Evolutionary conservation across 2,329 filamentous ascomycete genomes (phyloP), one percentile per base, ranked within the genome.

Genomic region (Aspergillus calidoustus): DNA sequence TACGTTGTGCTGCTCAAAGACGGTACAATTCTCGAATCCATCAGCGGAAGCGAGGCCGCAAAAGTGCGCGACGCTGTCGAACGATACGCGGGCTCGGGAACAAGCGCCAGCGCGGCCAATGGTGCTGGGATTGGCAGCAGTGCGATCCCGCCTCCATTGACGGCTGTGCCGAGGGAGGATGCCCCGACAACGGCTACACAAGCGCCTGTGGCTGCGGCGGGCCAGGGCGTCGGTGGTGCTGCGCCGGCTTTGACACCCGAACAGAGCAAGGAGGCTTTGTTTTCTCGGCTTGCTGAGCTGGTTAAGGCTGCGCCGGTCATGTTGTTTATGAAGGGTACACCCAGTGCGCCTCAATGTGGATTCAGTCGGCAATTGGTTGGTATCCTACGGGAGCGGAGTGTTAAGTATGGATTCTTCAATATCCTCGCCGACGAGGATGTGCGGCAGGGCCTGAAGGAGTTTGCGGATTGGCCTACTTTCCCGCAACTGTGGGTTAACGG

Each of bases 391-490:
- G 94, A 98, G 80, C 89, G 92, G 74, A 90, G 90, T 54, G 91
- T 99, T 63, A 92, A 96, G 76, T 99, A 98, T 77, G 95, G 95
- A 22, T 99, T 99, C 83, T 99, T 99, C 84, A 98, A 99, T 76
- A 99, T 99, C 66, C 80, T 99, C 70, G 95, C 95, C 66, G 95
- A 99, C 76, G 94, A 99, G 72, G 94, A 98, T 77, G 95, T 99
- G 52, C 86, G 95, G 64, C 94, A 98, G 80, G 95, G 95, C 0
- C 81, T 99, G 73, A 99, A 99, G 84, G 92, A 95, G 80, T 98
- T 89, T 76, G 93, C 93, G n/a, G 95, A 98, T 65, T 99, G 95
- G 95, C 95, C 95, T 9, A 99, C 95, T 0, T 99, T 92, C 79
- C 95, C 95, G 22, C 95, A 99, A 79, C 81, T 99, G 65, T 99